A percentile compares a stretch with the other conserved stretches of the same genome.
Evolutionary conservation across 352 stramenopile genomes (phyloP).

Genomic region (Phytophthora tubulina): DNA sequence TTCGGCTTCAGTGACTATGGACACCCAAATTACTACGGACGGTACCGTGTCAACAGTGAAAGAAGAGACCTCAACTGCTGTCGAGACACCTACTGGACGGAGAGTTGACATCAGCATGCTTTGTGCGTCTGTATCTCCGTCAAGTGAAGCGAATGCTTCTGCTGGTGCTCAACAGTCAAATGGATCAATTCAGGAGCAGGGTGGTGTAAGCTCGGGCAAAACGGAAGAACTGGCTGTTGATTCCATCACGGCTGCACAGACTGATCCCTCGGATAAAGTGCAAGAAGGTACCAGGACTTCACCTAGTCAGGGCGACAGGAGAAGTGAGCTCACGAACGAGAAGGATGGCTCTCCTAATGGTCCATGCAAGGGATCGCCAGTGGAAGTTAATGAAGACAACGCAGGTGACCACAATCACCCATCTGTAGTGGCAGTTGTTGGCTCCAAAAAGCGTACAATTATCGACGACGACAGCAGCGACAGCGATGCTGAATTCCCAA

Average conservation of each 20-base stretch:
- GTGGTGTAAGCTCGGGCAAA: not conserved
- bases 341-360: slow-evolving; percentile 3
- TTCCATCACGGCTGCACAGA: not conserved
- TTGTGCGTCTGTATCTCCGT: slow-evolving; percentile 37
- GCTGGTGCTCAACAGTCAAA: slow-evolving; percentile 13
- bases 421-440: slow-evolving; percentile 31
- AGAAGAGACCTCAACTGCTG: slow-evolving; percentile 9
- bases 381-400: slow-evolving; percentile 40
- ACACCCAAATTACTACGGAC: not conserved
- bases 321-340: slow-evolving; percentile 1
- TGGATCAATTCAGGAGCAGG: slow-evolving; percentile 6
- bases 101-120: slow-evolving; percentile 69
- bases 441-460: slow-evolving; percentile 69
- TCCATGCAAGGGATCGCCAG: slow-evolving; percentile 13
- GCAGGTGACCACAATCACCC: slow-evolving; percentile 25
- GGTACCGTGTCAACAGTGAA: slow-evolving; percentile 22
- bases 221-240: not conserved
- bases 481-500: slow-evolving; percentile 42
- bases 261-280: not conserved
- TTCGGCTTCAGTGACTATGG: not conserved
- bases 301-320: not conserved
- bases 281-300: slow-evolving; percentile 1
- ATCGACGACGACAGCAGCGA: slow-evolving; percentile 71
- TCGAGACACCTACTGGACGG: slow-evolving; percentile 2
- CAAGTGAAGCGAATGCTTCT: slow-evolving; percentile 27